Evolutionary conservation across 208 protist species (phyloP).

Genomic region (Acanthamoeba healyi): DNA sequence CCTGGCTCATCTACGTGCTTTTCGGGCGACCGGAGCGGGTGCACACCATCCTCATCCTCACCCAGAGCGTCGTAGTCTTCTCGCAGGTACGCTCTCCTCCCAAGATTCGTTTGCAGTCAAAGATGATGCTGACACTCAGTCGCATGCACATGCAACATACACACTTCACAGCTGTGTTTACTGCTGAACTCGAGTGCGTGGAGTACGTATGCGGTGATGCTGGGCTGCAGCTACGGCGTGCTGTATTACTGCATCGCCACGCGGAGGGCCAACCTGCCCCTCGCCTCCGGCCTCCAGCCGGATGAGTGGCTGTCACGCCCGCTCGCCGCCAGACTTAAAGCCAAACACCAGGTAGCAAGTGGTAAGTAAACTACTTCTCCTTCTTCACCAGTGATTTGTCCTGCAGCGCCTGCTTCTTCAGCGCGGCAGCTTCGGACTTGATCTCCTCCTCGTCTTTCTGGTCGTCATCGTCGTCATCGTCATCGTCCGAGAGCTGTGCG

Average conservation of each 20-base stretch:
- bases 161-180: neutral
- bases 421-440: too few relatives aligned
- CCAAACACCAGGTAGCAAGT: neutral
- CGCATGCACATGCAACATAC: neutral
- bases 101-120: neutral
- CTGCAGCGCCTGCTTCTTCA: neutral
- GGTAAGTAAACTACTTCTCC: neutral
- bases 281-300: conserved; percentile 36
- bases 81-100: neutral
- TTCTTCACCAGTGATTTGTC: neutral
- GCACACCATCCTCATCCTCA: conserved; percentile 58
- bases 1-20: conserved; percentile 69
- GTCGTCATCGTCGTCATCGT: neutral
- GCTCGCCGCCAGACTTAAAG: neutral
- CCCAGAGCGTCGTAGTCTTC: conserved; percentile 34
- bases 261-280: conserved; percentile 43
- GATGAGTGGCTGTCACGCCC: conserved; percentile 45
- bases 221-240: conserved; percentile 58
- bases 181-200: conserved; percentile 65
- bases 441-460: neutral
- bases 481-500: neutral
- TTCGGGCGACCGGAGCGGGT: conserved; percentile 55
- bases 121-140: neutral
- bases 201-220: conserved; percentile 64
- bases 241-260: conserved; percentile 56